Conservation (phyloP, 1,139 yeast species). For the Geotrichum carabidarum region DNA sequence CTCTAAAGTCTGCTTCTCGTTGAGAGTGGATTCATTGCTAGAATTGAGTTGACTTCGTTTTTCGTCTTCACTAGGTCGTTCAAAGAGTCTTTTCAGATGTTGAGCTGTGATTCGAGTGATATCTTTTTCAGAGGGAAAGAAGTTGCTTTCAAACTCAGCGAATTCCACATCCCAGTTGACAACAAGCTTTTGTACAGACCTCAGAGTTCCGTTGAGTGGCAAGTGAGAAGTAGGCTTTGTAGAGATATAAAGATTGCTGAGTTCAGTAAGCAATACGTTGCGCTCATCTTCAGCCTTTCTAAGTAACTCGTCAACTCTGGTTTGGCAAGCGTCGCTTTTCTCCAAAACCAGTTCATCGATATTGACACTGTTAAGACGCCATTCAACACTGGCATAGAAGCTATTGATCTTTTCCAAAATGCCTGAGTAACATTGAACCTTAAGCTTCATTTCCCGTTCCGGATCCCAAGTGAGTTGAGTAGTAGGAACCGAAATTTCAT, state of each 20-base stretch:
- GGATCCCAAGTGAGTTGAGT: conserved; percentile 70
- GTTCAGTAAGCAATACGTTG: conserved; percentile 42
- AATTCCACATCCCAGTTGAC: conserved; percentile 87
- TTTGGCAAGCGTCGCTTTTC: conserved; percentile 62
- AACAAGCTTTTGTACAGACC: conserved; percentile 74
- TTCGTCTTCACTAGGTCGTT: conserved; percentile 41
- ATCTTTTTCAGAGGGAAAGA: conserved; percentile 88
- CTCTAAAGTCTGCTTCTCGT: neutral
- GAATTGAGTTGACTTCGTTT: conserved; percentile 21
- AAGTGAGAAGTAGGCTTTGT: conserved; percentile 64
- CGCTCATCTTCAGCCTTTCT: conserved; percentile 51
- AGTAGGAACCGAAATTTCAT: conserved; percentile 75
- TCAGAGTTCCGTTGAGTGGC: conserved; percentile 60
- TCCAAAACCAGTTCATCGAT: conserved; percentile 71
- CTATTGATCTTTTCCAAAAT: conserved; percentile 50
- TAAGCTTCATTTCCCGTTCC: conserved; percentile 61
- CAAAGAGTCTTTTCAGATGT: conserved; percentile 71
- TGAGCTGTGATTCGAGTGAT: conserved; percentile 85
- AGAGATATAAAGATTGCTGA: conserved; percentile 51
- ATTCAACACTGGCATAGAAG: conserved; percentile 71
- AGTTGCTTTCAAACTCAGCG: conserved; percentile 70
- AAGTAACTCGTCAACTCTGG: conserved; percentile 55
- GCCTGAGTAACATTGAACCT: conserved; percentile 55
- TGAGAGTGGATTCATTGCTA: neutral
- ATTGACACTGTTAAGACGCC: conserved; percentile 70